Evolutionary conservation across 352 stramenopile genomes (phyloP).

Genomic region (Phytophthora pistaciae): DNA sequence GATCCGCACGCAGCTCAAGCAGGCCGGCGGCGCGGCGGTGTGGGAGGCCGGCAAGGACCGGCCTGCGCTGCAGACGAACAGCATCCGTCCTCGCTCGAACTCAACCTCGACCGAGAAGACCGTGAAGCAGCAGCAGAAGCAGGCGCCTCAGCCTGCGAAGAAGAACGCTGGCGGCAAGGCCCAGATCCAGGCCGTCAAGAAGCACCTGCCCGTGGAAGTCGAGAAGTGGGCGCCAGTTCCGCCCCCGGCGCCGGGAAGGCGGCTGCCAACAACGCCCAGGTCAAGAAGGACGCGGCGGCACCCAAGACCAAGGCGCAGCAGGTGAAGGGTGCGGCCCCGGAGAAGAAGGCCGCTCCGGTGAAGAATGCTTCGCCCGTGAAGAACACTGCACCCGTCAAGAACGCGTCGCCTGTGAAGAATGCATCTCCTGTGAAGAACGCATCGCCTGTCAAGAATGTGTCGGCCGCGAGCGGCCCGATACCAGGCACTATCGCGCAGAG

Average conservation of each 20-base stretch:
- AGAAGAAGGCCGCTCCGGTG: not conserved
- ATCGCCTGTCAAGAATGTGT: not conserved
- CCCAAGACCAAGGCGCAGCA: not conserved
- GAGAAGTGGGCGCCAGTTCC: constrained; percentile 2
- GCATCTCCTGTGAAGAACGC: not conserved
- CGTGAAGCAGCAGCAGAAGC: constrained; percentile 2
- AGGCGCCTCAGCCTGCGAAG: not conserved
- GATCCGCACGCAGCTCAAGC: constrained; percentile 13
- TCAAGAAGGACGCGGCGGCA: not conserved
- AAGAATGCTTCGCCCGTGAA: constrained; percentile 6
- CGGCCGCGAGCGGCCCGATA: not conserved
- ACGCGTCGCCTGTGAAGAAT: constrained; percentile 7
- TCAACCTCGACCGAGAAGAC: not conserved
- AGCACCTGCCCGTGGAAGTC: constrained; percentile 13
- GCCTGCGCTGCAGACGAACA: not conserved
- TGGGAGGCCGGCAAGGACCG: constrained; percentile 14
- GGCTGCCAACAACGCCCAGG: not conserved
- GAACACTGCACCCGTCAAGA: constrained; percentile 10
- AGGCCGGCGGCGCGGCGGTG: constrained; percentile 6
- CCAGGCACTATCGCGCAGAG: not conserved
- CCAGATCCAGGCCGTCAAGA: constrained; percentile 5
- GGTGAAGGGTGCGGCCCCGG: not conserved
- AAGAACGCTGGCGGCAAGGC: not conserved
- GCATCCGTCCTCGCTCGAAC: not conserved
- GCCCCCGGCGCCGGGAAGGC: constrained; percentile 10